These are phyloP conservation scores for Cucumis melo DNA, from an alignment of 306 rosid genomes.

Conservation along the genomic window DNA sequence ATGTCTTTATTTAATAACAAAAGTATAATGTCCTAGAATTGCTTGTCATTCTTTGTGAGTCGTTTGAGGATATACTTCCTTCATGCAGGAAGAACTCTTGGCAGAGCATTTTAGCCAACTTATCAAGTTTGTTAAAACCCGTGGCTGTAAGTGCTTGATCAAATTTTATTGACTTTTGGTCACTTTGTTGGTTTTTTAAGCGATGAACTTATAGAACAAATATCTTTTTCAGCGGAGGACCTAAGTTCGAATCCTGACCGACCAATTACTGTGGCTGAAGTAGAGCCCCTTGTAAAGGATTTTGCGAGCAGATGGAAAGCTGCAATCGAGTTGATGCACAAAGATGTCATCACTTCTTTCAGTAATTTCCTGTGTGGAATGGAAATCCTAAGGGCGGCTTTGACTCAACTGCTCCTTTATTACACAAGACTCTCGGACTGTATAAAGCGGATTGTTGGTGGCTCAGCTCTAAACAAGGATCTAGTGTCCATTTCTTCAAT, in stretches of 20 bases:
- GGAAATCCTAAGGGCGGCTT: conserved; percentile 80
- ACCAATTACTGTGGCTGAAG: conserved; percentile 59
- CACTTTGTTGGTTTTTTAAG: neutral
- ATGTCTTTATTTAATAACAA: neutral
- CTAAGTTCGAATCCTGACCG: conserved; percentile 43
- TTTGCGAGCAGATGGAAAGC: conserved; percentile 94
- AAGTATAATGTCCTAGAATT: neutral
- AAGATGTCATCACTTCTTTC: conserved; percentile 94
- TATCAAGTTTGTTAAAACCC: conserved; percentile 86
- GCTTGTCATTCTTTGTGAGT: neutral
- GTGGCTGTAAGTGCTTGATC: conserved; percentile 56
- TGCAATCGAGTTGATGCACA: conserved; percentile 96
- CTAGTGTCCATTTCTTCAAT: conserved; percentile 76
- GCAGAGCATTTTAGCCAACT: conserved; percentile 67
- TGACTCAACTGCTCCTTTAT: conserved; percentile 81
- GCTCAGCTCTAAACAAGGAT: conserved; percentile 82
- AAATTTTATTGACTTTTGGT: neutral
- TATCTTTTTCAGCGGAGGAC: conserved; percentile 63
- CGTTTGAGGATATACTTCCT: conserved; percentile 11
- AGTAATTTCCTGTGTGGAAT: conserved; percentile 96
- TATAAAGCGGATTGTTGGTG: conserved; percentile 69
- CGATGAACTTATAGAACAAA: conserved; percentile 7
- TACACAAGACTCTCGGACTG: conserved; percentile 88
- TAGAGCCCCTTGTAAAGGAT: conserved; percentile 92
- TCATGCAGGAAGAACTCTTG: conserved; percentile 86